Evolutionary conservation across 805 yeast genomes (phyloP).

Genomic region (Priceomyces fermenticarens): DNA sequence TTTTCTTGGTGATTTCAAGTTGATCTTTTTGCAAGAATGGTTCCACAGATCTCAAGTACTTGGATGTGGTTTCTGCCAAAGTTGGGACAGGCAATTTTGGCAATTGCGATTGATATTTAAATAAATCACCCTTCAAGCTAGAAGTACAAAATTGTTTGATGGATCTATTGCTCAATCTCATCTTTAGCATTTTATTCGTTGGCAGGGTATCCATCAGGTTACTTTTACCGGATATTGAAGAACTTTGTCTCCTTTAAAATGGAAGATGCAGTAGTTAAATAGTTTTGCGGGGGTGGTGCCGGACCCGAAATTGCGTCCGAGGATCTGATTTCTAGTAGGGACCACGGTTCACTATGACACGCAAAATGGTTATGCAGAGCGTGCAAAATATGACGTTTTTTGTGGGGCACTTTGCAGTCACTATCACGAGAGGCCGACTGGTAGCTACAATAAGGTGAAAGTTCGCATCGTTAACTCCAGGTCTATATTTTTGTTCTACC

Average conservation of each 20-base stretch:
- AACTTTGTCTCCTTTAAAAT: constrained; percentile 12
- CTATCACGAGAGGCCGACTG: no score
- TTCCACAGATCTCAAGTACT: constrained; percentile 67
- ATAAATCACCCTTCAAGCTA: constrained; percentile 60
- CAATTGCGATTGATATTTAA: constrained; percentile 64
- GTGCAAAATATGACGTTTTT: no score
- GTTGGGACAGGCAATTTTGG: constrained; percentile 89
- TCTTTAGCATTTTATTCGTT: constrained; percentile 8
- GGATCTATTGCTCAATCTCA: constrained; percentile 12
- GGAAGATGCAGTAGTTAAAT: neutral
- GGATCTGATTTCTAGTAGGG: neutral
- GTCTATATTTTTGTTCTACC: no score
- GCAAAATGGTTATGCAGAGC: neutral
- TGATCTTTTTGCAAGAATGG: constrained; percentile 60
- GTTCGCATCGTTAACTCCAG: no score
- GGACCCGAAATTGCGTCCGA: constrained; percentile 1
- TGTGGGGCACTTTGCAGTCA: no score
- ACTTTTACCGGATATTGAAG: no score
- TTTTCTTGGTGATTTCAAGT: constrained; percentile 47
- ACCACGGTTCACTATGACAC: constrained; percentile 4
- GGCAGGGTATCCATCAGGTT: neutral
- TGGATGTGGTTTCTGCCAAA: constrained; percentile 62
- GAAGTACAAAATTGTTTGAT: constrained; percentile 23
- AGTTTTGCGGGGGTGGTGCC: constrained; percentile 5
- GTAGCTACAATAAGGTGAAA: no score